These are phyloP conservation scores for Platismatia glauca DNA, from an alignment of 495 filamentous ascomycete species.

Conservation along the genomic window DNA sequence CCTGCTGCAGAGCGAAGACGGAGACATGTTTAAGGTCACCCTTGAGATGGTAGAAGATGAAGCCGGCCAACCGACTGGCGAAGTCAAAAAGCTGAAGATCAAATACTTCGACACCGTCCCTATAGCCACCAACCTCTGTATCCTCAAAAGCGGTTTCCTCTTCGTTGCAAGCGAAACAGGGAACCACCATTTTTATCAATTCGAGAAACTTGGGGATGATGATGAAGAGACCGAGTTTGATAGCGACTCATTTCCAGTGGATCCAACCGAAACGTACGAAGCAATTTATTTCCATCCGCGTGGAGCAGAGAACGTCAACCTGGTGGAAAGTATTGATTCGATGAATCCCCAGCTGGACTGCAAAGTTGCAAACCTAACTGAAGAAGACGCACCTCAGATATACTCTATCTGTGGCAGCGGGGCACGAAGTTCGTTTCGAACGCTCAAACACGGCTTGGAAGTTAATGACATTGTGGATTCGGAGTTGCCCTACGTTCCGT, in stretches of 20 bases:
- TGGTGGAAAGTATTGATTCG: conserved; percentile 78
- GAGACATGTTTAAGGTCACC: conserved; percentile 93
- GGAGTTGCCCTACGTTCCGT: conserved; percentile 74
- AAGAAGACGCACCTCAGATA: conserved; percentile 93
- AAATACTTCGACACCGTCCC: conserved; percentile 98
- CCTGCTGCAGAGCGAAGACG: conserved; percentile 88
- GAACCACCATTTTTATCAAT: conserved; percentile 92
- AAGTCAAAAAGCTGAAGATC: conserved; percentile 77
- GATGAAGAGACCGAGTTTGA: conserved; percentile 77
- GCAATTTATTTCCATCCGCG: conserved; percentile 81
- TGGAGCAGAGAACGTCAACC: conserved; percentile 66
- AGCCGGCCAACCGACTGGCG: conserved; percentile 63
- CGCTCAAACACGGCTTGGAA: conserved; percentile 82
- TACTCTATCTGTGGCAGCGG: conserved; percentile 85
- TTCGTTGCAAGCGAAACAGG: conserved; percentile 89
- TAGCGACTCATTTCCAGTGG: conserved; percentile 73
- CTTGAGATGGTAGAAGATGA: conserved; percentile 83
- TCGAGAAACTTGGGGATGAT: conserved; percentile 95
- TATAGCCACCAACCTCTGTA: conserved; percentile 72
- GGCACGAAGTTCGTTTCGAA: conserved; percentile 80
- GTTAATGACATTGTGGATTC: conserved; percentile 92
- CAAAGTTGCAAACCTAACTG: conserved; percentile 77
- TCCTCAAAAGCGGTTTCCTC: conserved; percentile 91
- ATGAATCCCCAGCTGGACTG: conserved; percentile 88
- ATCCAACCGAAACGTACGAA: conserved; percentile 55